phyloP scores from a whole-genome alignment of 495 filamentous ascomycete genomes.

The Neurospora sp. region DNA sequence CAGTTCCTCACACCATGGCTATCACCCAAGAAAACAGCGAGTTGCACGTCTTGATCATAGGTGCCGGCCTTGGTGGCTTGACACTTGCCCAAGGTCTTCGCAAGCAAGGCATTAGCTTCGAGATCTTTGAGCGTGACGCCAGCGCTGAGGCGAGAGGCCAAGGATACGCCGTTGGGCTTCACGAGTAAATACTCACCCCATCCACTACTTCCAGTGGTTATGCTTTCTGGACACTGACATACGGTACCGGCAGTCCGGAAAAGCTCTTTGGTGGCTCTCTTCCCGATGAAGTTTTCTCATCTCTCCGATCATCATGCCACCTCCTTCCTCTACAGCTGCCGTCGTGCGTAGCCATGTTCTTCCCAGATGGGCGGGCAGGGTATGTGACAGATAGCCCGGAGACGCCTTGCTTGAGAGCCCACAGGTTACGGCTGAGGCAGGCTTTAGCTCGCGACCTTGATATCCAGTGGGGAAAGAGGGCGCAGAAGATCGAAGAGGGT shows the following conservation, averaged over 20 bases:
- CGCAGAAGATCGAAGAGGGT: constrained; percentile 14
- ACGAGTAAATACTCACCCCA: constrained; percentile 34
- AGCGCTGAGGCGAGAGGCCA: constrained; percentile 25
- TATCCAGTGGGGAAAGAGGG: constrained; percentile 26
- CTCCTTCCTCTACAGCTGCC: constrained; percentile 36
- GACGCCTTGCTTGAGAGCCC: constrained; percentile 36
- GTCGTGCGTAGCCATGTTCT: constrained; percentile 32
- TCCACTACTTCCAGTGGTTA: background rate
- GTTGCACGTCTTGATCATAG: constrained; percentile 18
- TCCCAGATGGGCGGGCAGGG: constrained; percentile 1
- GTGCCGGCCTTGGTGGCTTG: constrained; percentile 27
- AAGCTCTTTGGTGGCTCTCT: constrained; percentile 19
- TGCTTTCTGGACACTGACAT: background rate
- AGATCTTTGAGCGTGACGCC: constrained; percentile 40
- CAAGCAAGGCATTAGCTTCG: constrained; percentile 40
- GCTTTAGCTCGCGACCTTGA: constrained; percentile 21
- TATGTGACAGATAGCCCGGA: constrained; percentile 17
- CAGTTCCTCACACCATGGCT: background rate
- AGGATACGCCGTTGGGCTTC: constrained; percentile 47
- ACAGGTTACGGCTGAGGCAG: constrained; percentile 25
- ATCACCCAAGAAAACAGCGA: background rate
- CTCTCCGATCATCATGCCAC: constrained; percentile 11
- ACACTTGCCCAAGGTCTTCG: constrained; percentile 33
- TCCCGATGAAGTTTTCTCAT: constrained; percentile 6
- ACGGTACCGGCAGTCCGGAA: constrained; percentile 14